Evolutionary conservation across 2,329 filamentous ascomycete species (phyloP), one percentile per base, ranked within the genome.

Genomic region (Decorospora gaudefroyi): DNA sequence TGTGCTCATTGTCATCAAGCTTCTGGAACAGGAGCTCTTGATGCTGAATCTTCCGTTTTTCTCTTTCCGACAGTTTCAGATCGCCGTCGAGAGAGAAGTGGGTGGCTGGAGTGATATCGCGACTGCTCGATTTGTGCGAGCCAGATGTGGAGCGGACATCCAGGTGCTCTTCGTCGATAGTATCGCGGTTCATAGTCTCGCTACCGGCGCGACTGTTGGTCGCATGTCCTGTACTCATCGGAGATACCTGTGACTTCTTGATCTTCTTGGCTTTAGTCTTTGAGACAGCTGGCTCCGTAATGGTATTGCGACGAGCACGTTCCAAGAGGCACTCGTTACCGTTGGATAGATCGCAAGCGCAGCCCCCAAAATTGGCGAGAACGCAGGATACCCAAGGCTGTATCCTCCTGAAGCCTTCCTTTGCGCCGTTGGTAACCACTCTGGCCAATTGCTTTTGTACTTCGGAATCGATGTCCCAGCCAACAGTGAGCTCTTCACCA

Each of bases 321-420:
- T 71, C 66, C 11, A 71, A 45, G 10, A 70, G 59, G 46, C 70
- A 71, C 43, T 68, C 63, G 25, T 67, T 60, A 18, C 62, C 65
- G 15, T 62, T 61, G 4, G 65, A 62, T 13, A 56, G 62, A 43
- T 86, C 80, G 66, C 88, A 92, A 4, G 87, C 88, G 69, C 88
- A 92, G 12, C 87, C 87, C 12, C 88, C 88, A 59, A 89, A 87
- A 64, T 90, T 87, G 12, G 86, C 86, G 5, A 91, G 77, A 6
- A 90, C 84, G 27, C 78, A 79, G 37, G 83, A 78, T 5, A 89
- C 81, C 81, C 85, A 89, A 11, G 77, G 77, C 52, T 88, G 84
- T 0, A 75, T 72, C 15, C 83, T 80, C 42, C 80, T 79, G 44
- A 84, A 74, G 9, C 80, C 77, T 5, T 77, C 74, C 35, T 83